phyloP scores from a whole-genome alignment of 805 yeast genomes.

The Kuraishia borneana region DNA sequence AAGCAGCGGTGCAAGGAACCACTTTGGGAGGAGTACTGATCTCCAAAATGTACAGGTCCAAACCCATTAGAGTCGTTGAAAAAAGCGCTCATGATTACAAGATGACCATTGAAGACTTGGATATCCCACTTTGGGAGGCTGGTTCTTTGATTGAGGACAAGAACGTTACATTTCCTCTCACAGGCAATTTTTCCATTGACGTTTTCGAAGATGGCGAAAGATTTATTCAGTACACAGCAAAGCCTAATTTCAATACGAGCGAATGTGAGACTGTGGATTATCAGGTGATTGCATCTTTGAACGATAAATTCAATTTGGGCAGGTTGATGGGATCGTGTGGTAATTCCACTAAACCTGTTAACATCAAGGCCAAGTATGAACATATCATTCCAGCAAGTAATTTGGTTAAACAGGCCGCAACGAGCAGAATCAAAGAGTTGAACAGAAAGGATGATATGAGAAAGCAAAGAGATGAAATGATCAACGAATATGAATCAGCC shows the following conservation, averaged over 20 bases:
- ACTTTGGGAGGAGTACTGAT: constrained; percentile 73
- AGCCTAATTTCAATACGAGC: constrained; percentile 17
- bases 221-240: constrained; percentile 11
- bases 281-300: constrained; percentile 32
- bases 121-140: constrained; percentile 14
- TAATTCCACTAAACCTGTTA: constrained; percentile 7
- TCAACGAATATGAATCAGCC: constrained; percentile 63
- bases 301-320: not conserved
- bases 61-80: constrained; percentile 49
- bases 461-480: constrained; percentile 39
- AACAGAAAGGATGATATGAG: constrained; percentile 46
- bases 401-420: constrained; percentile 32
- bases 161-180: constrained; percentile 8
- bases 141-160: constrained; percentile 25
- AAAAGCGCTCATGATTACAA: constrained; percentile 39
- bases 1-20: constrained; percentile 84
- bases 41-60: constrained; percentile 56
- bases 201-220: constrained; percentile 28
- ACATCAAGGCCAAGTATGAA: constrained; percentile 28
- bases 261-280: constrained; percentile 27
- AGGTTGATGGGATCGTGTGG: not conserved
- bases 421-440: constrained; percentile 37
- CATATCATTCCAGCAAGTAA: constrained; percentile 38
- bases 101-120: constrained; percentile 10
- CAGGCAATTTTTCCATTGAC: constrained; percentile 6